These are phyloP conservation scores for Alternaria conjuncta DNA, from an alignment of 2,329 filamentous ascomycete species.

Conservation along the genomic window DNA sequence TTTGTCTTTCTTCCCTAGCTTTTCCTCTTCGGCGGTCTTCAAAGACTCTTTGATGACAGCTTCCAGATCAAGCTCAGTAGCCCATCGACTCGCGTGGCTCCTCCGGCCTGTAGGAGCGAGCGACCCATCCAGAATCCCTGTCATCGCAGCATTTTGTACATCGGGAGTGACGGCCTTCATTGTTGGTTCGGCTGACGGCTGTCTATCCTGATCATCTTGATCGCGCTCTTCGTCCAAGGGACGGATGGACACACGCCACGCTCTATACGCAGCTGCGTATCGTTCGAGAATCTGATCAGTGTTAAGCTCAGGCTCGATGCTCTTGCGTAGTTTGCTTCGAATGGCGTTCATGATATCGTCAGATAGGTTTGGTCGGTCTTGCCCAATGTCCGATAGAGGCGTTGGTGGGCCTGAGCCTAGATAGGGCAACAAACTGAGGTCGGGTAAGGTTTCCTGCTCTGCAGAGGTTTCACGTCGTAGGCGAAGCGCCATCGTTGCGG, in stretches of 20 bases:
- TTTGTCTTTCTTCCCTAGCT: slow-evolving; percentile 68
- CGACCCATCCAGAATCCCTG: slow-evolving; percentile 36
- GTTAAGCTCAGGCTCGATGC: slow-evolving; percentile 38
- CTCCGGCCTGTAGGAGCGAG: slow-evolving; percentile 38
- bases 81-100: slow-evolving; percentile 41
- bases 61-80: slow-evolving; percentile 75
- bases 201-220: slow-evolving; percentile 45
- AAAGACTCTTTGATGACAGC: slow-evolving; percentile 74
- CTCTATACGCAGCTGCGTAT: slow-evolving; percentile 49
- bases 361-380: slow-evolving; percentile 46
- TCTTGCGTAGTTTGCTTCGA: slow-evolving; percentile 41
- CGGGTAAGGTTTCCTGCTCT: slow-evolving; percentile 48
- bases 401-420: slow-evolving; percentile 53
- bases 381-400: slow-evolving; percentile 52
- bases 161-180: slow-evolving; percentile 57
- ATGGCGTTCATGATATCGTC: slow-evolving; percentile 47
- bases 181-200: slow-evolving; percentile 44
- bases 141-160: slow-evolving; percentile 35
- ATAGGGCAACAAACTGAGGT: slow-evolving; percentile 54
- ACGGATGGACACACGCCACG: slow-evolving; percentile 52
- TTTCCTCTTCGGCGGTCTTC: slow-evolving; percentile 70
- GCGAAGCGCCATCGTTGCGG: slow-evolving; percentile 42
- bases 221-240: slow-evolving; percentile 51
- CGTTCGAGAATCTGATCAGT: slow-evolving; percentile 38
- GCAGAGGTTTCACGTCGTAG: slow-evolving; percentile 37